These are phyloP conservation scores for Dictyostelium firmibasis DNA, from an alignment of 78 protist genomes.

Conservation along the genomic window DNA sequence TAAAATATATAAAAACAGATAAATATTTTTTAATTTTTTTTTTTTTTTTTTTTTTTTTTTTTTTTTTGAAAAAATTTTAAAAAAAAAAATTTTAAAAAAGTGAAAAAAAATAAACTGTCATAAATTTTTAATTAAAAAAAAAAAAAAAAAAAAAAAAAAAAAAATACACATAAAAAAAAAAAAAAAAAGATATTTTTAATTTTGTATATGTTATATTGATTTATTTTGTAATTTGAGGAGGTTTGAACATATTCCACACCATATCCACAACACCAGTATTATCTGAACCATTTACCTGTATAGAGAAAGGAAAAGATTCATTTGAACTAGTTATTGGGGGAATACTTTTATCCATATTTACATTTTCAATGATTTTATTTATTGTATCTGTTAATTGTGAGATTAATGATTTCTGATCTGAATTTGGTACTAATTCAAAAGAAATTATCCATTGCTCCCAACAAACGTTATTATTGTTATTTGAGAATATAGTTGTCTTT, in stretches of 20 bases:
- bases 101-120: too few species aligned
- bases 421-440: constrained; percentile 22
- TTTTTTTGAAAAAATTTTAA: too few species aligned
- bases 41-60: too few species aligned
- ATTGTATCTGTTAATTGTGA: constrained; percentile 13
- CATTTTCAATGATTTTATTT: constrained; percentile 33
- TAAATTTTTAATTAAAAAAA: too few species aligned
- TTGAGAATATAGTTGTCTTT: constrained; percentile 42
- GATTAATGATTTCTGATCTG: constrained; percentile 9
- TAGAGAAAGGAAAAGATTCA: constrained; percentile 35
- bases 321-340: constrained; percentile 38
- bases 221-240: constrained; percentile 27
- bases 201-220: too few species aligned
- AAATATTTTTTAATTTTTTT: too few species aligned
- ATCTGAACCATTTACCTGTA: constrained; percentile 30
- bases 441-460: constrained; percentile 73
- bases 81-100: too few species aligned
- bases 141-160: background rate
- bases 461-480: constrained; percentile 30
- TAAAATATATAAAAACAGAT: too few species aligned
- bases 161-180: background rate
- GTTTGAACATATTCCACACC: constrained; percentile 52
- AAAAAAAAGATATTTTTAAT: background rate
- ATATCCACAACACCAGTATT: constrained; percentile 36
- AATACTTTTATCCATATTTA: constrained; percentile 50